phyloP scores from a whole-genome alignment of 306 rosid genomes.

The Elaeagnus macrophylla region DNA sequence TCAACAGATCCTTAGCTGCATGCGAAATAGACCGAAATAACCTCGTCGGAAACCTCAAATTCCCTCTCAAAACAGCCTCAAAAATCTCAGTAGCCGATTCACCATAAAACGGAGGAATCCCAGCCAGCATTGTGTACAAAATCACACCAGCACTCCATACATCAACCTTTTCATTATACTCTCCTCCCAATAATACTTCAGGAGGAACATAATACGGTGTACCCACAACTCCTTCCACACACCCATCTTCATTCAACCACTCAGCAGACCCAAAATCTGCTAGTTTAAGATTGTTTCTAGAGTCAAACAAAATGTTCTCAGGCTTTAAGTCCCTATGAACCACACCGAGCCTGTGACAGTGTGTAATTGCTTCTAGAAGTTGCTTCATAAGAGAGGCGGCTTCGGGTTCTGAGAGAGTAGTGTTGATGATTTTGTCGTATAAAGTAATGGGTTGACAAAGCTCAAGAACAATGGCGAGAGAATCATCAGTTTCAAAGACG shows the following conservation, averaged over 20 bases:
- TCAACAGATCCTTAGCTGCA: constrained; percentile 58
- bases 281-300: not conserved
- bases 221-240: not conserved
- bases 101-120: constrained; percentile 69
- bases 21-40: constrained; percentile 54
- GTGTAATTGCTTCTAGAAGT: not conserved
- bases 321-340: not conserved
- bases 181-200: not conserved
- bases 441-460: not conserved
- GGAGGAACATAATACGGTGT: not conserved
- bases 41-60: constrained; percentile 61
- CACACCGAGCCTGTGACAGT: not conserved
- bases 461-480: not conserved
- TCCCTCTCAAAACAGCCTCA: constrained; percentile 55
- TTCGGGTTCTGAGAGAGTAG: not conserved
- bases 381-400: not conserved
- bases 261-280: not conserved
- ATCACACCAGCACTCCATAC: constrained; percentile 21
- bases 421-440: not conserved
- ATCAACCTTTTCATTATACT: no score
- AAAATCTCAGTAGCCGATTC: constrained; percentile 51
- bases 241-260: not conserved
- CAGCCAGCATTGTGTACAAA: constrained; percentile 58
- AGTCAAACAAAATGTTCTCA: not conserved
- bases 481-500: not conserved